Base-by-base conservation (phyloP, 345 rosid species). In the Dovyalis caffra region DNA sequence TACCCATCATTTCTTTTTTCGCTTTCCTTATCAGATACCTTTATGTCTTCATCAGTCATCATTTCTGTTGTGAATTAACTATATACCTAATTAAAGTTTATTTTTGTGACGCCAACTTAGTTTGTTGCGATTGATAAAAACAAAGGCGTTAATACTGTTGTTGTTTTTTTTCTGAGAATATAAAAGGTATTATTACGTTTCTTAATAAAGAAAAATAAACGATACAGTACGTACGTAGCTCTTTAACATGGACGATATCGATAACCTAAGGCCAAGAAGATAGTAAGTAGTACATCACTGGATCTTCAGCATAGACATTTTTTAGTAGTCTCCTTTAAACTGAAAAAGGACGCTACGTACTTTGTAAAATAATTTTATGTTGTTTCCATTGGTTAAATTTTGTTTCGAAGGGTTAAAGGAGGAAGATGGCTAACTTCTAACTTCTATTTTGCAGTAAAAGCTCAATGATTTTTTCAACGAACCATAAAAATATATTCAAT, bases 41-140 rank as follows among this genome's bases (percentile, higher is more conserved):
- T 86, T 83, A 82, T 85, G 90, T 86, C 90, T 28, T 81, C 72
- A 68, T 90, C 89, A 83, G 64, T 78, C 86, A 70, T 81, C 74
- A 60, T 83, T 76, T 69, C 66, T 62, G 43, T 51, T 69, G 45
- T 67, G 38, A 40, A 56, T 68, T 34, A 23, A n/a, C n/a, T 33
- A n/a, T 43, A 3, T n/a, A n/a, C n/a, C n/a, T n/a, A n/a, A 33
- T 6, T 32, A 37, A 8, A 25, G 47, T 35, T 53, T 74, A 25
- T 40, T 26, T 34, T 34, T 45, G 47, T 29, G 72, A 64, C 73
- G 35, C 69, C 79, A 71, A 71, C 29, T 68, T 78, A 2, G n/a
- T 53, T 8, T 79, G 74, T 73, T 80, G 18, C 38, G n/a, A 60
- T 58, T 53, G 83, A 81, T 61, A 49, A 58, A 68, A 77, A 69